Evolutionary conservation across 1,139 yeast genomes (phyloP).

Genomic region (Diutina ranongensis): DNA sequence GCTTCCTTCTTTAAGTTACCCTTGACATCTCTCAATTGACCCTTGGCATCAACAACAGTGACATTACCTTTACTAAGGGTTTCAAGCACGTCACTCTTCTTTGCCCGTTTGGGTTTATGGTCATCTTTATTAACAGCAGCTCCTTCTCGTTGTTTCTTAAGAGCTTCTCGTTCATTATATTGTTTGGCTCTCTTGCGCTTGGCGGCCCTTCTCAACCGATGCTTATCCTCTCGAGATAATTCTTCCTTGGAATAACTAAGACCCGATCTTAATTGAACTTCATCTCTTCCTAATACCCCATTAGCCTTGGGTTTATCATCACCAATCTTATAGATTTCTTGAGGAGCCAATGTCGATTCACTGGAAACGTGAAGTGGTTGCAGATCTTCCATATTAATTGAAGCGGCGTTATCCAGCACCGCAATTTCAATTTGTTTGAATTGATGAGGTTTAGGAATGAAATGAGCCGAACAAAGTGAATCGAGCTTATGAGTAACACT

Average conservation of each 20-base stretch:
- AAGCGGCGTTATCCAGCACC: constrained; percentile 40
- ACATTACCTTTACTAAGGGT: constrained; percentile 67
- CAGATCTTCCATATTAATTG: constrained; percentile 90
- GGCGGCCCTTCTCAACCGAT: constrained; percentile 73
- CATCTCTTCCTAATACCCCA: constrained; percentile 28
- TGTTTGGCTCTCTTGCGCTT: constrained; percentile 69
- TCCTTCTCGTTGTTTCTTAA: constrained; percentile 16
- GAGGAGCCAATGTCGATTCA: constrained; percentile 84
- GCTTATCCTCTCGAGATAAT: constrained; percentile 76
- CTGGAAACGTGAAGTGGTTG: constrained; percentile 78
- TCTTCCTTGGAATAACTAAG: constrained; percentile 76
- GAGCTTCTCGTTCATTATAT: constrained; percentile 26
- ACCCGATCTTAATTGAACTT: constrained; percentile 70
- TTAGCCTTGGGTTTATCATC: constrained; percentile 37
- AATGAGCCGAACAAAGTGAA: constrained; percentile 84
- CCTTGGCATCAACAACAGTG: constrained; percentile 68
- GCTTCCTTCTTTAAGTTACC: constrained; percentile 47
- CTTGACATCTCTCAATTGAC: constrained; percentile 61
- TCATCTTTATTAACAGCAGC: constrained; percentile 10
- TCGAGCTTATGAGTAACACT: constrained; percentile 65
- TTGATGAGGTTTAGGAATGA: constrained; percentile 82
- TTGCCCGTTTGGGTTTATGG: constrained; percentile 35
- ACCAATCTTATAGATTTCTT: constrained; percentile 70
- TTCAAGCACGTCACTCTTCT: constrained; percentile 54
- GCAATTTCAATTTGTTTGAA: constrained; percentile 63